These are phyloP conservation scores for Xylaria arbuscula DNA, from an alignment of 2,329 filamentous ascomycete genomes.

Conservation along the genomic window DNA sequence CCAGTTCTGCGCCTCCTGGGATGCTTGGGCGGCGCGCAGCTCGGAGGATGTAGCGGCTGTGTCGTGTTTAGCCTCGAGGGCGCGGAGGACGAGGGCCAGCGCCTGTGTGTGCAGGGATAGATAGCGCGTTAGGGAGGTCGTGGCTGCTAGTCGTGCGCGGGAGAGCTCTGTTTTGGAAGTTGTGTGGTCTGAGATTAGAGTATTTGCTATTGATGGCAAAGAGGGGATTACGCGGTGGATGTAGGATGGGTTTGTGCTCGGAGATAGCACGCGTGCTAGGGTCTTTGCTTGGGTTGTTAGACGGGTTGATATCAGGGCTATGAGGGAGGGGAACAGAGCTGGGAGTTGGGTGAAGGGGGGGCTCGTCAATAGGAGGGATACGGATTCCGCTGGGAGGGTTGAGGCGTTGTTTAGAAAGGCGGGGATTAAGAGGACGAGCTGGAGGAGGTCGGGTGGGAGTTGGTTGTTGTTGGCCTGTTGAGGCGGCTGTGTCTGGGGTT, in stretches of 20 bases:
- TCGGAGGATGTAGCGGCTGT: slow-evolving; percentile 62
- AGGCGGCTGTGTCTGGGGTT: slow-evolving; percentile 1
- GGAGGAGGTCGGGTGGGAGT: slow-evolving; percentile 58
- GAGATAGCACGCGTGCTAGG: slow-evolving; percentile 61
- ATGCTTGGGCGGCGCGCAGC: slow-evolving; percentile 60
- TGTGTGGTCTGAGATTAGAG: slow-evolving; percentile 52
- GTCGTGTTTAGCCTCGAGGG: slow-evolving; percentile 67
- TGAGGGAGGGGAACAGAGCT: slow-evolving; percentile 60
- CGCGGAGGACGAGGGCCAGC: slow-evolving; percentile 58
- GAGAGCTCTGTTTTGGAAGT: slow-evolving; percentile 49
- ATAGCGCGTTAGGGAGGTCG: slow-evolving; percentile 53
- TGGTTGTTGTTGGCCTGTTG: slow-evolving; percentile 16
- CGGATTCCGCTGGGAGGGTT: slow-evolving; percentile 52
- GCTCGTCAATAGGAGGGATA: slow-evolving; percentile 60
- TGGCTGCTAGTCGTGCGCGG: slow-evolving; percentile 54
- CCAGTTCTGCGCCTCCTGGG: slow-evolving; percentile 57
- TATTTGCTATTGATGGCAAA: slow-evolving; percentile 56
- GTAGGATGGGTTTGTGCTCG: slow-evolving; percentile 64
- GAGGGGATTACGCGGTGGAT: slow-evolving; percentile 68
- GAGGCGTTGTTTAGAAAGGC: slow-evolving; percentile 56
- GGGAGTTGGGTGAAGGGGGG: slow-evolving; percentile 63
- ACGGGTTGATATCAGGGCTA: slow-evolving; percentile 59
- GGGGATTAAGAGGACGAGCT: slow-evolving; percentile 67
- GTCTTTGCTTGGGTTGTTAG: slow-evolving; percentile 61
- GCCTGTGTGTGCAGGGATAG: slow-evolving; percentile 55